Conservation (phyloP, 495 filamentous ascomycete genomes). For the Entonaema liquescens region DNA sequence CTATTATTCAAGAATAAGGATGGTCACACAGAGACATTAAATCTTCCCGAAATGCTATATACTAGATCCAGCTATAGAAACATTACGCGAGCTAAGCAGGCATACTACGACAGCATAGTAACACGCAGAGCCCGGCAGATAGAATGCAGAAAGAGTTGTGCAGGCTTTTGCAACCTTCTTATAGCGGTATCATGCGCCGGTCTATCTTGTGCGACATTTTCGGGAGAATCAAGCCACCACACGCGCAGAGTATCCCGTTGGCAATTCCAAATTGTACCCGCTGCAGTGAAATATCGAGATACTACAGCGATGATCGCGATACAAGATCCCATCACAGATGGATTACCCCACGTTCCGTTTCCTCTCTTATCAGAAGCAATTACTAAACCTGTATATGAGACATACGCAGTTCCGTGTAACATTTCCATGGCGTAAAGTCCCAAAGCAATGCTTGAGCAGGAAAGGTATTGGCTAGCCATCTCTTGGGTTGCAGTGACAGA, state of each 20-base stretch:
- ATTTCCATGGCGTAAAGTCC: background rate
- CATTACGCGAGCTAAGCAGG: slow-evolving; percentile 6
- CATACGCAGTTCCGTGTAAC: background rate
- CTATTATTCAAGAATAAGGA: background rate
- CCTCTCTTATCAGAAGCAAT: background rate
- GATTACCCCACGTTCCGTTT: background rate
- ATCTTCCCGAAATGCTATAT: background rate
- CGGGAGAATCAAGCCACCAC: slow-evolving; percentile 4
- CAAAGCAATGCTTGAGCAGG: background rate
- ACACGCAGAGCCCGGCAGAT: slow-evolving; percentile 1
- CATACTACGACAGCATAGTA: slow-evolving; percentile 1
- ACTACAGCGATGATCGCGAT: background rate
- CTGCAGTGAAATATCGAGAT: background rate
- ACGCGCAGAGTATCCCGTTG: background rate
- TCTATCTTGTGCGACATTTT: slow-evolving; percentile 11
- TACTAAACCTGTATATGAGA: background rate
- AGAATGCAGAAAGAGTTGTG: slow-evolving; percentile 15
- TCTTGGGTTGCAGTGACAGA: background rate
- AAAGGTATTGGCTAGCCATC: background rate
- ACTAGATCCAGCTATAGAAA: background rate
- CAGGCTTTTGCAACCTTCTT: slow-evolving; percentile 28
- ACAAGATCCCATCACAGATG: background rate
- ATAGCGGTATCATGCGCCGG: slow-evolving; percentile 12
- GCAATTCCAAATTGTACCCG: slow-evolving; percentile 30
- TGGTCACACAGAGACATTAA: background rate